Evolutionary conservation across 371 early-diverging fungal species (phyloP).

Genomic region (Gilbertella persicaria): DNA sequence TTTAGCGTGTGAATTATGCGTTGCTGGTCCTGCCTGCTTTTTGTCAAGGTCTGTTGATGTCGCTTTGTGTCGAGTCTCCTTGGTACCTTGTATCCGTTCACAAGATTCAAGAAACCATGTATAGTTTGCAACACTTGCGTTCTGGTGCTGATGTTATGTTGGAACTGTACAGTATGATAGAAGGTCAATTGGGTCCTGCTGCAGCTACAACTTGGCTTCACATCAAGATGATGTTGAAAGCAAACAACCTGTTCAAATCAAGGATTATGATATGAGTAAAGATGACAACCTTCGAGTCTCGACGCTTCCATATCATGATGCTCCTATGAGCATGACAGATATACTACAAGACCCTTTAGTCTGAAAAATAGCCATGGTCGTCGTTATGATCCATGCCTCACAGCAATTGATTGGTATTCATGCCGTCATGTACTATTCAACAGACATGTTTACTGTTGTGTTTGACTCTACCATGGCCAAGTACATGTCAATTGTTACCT

Average conservation of each 20-base stretch:
- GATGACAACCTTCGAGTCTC: constrained; percentile 1
- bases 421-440: constrained; percentile 81
- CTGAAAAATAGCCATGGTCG: constrained; percentile 58
- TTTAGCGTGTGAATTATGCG: constrained; percentile 69
- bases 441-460: constrained; percentile 56
- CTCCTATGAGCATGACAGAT: constrained; percentile 27
- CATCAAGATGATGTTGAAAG: neutral
- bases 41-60: constrained; percentile 65
- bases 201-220: neutral
- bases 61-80: constrained; percentile 77
- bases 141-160: constrained; percentile 7
- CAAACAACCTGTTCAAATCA: neutral
- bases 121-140: constrained; percentile 57
- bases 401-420: constrained; percentile 91
- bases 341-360: constrained; percentile 45
- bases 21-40: constrained; percentile 67
- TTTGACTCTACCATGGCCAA: constrained; percentile 47
- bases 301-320: too few species aligned
- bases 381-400: constrained; percentile 44
- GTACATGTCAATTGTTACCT: constrained; percentile 58
- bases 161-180: constrained; percentile 25
- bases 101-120: constrained; percentile 56
- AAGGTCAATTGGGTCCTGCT: constrained; percentile 11
- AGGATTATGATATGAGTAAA: neutral
- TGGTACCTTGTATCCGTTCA: constrained; percentile 63